Conservation (phyloP, 441 rosid genomes). For the Bocquillonia castaneifolia region DNA sequence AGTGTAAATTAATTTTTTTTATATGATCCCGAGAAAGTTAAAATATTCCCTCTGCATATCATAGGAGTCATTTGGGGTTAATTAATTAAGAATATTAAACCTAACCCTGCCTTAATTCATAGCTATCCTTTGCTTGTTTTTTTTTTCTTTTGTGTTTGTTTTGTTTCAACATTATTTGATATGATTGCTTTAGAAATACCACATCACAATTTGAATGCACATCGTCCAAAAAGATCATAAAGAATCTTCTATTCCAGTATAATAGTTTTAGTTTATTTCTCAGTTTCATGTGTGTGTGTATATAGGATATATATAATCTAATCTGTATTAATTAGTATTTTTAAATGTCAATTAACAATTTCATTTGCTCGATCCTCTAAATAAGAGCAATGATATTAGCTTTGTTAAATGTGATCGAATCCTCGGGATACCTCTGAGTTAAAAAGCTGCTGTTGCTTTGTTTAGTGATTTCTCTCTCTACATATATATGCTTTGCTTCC, state of each 20-base stretch:
- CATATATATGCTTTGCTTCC: background rate
- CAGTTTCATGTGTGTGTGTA: background rate
- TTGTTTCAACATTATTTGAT: background rate
- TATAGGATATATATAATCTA: background rate
- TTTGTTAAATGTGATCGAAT: constrained; percentile 18
- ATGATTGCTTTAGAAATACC: constrained; percentile 10
- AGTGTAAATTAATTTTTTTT: background rate
- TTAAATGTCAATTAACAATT: constrained; percentile 5
- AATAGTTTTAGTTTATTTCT: background rate
- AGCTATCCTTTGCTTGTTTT: background rate
- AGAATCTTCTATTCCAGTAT: constrained; percentile 12
- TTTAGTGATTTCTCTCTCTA: background rate
- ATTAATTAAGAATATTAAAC: background rate
- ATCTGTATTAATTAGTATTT: background rate
- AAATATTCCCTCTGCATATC: constrained; percentile 4
- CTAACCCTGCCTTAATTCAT: background rate
- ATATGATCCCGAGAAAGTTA: constrained; percentile 25
- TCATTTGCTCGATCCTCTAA: constrained; percentile 10
- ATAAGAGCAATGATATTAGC: constrained; percentile 18
- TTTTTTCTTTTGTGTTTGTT: background rate
- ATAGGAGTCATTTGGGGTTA: constrained; percentile 1
- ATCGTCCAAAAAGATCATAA: constrained; percentile 11
- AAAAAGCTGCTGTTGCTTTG: constrained; percentile 16
- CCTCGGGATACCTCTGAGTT: constrained; percentile 17
- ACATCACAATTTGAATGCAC: constrained; percentile 20